These are phyloP conservation scores for Yamadazyma endophytica DNA, from an alignment of 805 yeast genomes.

Conservation along the genomic window DNA sequence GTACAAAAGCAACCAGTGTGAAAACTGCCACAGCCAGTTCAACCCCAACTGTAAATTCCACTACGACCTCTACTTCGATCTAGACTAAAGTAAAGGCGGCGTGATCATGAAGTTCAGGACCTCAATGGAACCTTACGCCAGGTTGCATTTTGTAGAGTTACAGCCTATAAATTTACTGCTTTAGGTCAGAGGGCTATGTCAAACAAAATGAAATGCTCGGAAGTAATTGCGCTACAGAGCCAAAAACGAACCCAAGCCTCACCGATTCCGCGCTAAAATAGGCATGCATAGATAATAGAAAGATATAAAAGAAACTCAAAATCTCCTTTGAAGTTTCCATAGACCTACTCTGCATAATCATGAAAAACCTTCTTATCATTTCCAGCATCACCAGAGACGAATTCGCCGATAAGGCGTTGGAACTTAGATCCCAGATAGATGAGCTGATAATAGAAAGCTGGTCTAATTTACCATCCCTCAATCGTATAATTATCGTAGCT, in stretches of 20 bases:
- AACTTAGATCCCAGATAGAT: conserved; percentile 15
- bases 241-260: not conserved
- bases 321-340: no score
- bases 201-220: no score
- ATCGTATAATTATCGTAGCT: conserved; percentile 31
- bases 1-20: conserved; percentile 21
- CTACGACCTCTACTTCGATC: conserved; percentile 31
- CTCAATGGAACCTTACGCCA: no score
- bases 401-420: conserved; percentile 12
- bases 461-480: conserved; percentile 33
- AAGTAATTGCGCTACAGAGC: not conserved
- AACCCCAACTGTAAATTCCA: conserved; percentile 38
- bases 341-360: no score
- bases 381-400: conserved; percentile 28
- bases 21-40: conserved; percentile 22
- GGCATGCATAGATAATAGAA: no score
- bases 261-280: no score
- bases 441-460: conserved; percentile 29
- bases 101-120: no score
- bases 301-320: no score
- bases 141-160: not conserved
- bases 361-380: conserved; percentile 32
- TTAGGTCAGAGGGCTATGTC: no score
- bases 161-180: no score
- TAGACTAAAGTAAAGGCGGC: not conserved